Base-by-base conservation (phyloP, 2,329 filamentous ascomycete genomes). In the Fusarium sp. region DNA sequence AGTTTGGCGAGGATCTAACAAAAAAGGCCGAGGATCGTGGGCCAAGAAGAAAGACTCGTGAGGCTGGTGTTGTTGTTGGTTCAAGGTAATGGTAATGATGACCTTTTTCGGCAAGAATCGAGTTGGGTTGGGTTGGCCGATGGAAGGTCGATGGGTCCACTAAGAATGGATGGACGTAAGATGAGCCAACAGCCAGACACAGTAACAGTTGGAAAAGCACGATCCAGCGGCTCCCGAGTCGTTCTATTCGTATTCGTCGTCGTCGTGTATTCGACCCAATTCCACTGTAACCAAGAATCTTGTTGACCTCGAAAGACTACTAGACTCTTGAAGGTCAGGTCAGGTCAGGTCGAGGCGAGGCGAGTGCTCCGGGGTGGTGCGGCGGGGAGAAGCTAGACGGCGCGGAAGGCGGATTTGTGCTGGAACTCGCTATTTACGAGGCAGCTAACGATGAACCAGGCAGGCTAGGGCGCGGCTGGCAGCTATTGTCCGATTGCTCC, bases 371-470 rank as follows among this genome's bases (percentile, higher is more conserved):
- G 67, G 67, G 56, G 64, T 72, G 66, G 62, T 68, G 67, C 58
- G 57, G 58, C 57, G 68, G 72, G 6, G 52, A 37, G 64, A 52
- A 64, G 52, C 72, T 67, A 73, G 62, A 75, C 65, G 59, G 65
- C 65, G 63, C 68, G 69, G 72, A 74, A 70, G 58, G 41, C 72
- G 72, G 72, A 64, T 70, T 69, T 66, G 65, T 69, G 68, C 68
- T 67, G 67, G 64, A 73, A 71, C 60, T 72, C 64, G 64, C 37
- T 57, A 67, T 64, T 67, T 56, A 48, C 39, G 54, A 70, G 62
- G 64, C 57, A 48, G 50, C 54, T 52, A 71, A 56, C 39, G 62
- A 52, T 45, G 43, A 48, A 27, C 48, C 48, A 35, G 35, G 54
- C 29, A 27, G 61, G 33, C 50, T 73, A 67, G 66, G 70, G 65